Evolutionary conservation across 768 basidiomycete species (phyloP), one percentile per base, ranked within the genome.

Genomic region (Clathrus columnatus): DNA sequence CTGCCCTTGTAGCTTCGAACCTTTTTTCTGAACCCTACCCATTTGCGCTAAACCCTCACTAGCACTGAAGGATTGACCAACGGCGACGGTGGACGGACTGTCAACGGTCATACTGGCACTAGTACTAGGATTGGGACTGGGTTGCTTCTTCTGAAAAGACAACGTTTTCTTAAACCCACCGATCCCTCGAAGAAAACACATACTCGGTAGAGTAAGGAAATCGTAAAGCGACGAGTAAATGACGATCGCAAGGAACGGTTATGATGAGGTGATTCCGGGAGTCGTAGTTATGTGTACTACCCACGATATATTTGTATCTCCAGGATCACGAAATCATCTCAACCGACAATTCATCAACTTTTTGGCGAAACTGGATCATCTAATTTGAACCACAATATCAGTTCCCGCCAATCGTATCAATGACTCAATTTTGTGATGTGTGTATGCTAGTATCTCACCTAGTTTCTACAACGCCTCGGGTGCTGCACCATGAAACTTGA

Each of bases 111-210:
- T 63, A 52, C 32, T 50, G 47, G 55, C 58, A 18, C 45, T 52
- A 18, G 70, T 27, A 77, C 61, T 24, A 72, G 61, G 48, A 67
- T 64, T 70, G 61, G 72, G 70, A 49, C 72, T 78, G 51, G 80
- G 76, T 60, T 83, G 79, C 80, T 87, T 90, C 84, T 83, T 89
- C 79, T 86, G 80, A 44, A 81, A 85, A 86, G 90, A 91, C 78
- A 87, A 89, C 89, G 91, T 91, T 82, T 84, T 84, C 69, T 82
- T 73, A 61, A 79, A n/a, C n/a, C 32, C 65, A 70, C 79, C 77
- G 67, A 67, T 66, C 61, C 75, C 73, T 68, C 84, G 70, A 70
- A 85, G 69, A 67, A 79, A 85, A 81, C 81, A 46, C 54, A 45
- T 55, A 23, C 20, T 47, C 14, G 20, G 20, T 14, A 28, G 48